A percentile compares a stretch with the other conserved stretches of the same genome.
Conservation (phyloP, 805 yeast genomes). For the Kregervanrija delftensis region DNA sequence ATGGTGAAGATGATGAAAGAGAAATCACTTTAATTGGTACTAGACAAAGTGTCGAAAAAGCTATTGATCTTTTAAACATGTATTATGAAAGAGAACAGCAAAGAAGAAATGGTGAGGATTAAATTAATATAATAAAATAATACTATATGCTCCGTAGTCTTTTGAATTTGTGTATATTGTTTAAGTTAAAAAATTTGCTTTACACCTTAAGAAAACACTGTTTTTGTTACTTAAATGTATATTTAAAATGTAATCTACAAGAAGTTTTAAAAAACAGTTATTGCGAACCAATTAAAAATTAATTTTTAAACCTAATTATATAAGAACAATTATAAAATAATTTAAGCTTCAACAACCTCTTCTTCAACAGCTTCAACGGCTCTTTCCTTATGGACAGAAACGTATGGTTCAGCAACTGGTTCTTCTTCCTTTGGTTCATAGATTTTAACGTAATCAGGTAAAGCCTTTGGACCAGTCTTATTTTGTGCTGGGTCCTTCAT, state of each 20-base stretch:
- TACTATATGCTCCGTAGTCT: too few relatives aligned
- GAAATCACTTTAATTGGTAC: slow-evolving; percentile 66
- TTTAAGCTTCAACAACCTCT: slow-evolving; percentile 29
- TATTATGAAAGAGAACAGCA: slow-evolving; percentile 51
- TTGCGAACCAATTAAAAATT: too few relatives aligned
- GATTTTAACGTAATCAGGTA: slow-evolving; percentile 93
- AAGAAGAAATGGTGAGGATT: slow-evolving; percentile 18
- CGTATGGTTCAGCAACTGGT: slow-evolving; percentile 70
- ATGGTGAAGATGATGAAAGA: slow-evolving; percentile 54
- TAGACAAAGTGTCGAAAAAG: slow-evolving; percentile 47
- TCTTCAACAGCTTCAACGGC: slow-evolving; percentile 30
- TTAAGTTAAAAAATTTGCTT: too few relatives aligned
- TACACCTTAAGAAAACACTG: too few relatives aligned
- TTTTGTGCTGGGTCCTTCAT: slow-evolving; percentile 96
- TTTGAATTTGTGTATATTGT: too few relatives aligned
- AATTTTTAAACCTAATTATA: too few relatives aligned
- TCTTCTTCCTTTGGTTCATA: slow-evolving; percentile 94
- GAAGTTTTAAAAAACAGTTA: too few relatives aligned
- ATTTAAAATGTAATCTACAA: too few relatives aligned
- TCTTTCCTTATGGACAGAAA: slow-evolving; percentile 57
- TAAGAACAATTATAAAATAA: background rate
- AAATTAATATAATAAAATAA: background rate
- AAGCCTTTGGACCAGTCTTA: slow-evolving; percentile 80
- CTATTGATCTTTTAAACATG: slow-evolving; percentile 46
- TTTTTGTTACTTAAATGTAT: too few relatives aligned